Base-by-base conservation (phyloP, 2,329 filamentous ascomycete species). In the Pyrenophora graminea region DNA sequence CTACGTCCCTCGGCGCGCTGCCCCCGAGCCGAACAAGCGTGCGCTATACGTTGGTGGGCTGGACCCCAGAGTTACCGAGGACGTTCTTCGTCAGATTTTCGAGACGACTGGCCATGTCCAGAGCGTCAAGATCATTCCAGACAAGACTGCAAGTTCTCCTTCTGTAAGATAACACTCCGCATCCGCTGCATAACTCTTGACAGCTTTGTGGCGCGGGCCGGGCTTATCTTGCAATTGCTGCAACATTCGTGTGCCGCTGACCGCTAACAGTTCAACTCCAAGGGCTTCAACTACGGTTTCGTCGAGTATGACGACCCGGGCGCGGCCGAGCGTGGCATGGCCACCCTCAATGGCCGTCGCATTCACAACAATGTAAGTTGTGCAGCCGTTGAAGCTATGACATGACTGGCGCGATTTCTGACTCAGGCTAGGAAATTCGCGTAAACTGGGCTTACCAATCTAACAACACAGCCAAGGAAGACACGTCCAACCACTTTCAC, bases 361-460 rank as follows among this genome's bases (percentile, higher is more conserved):
- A 92, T 99, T 59, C 93, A 99, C 74, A 92, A 97, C 77, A 90
- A 90, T 72, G 92, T 96, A 86, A 75, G 87, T 74, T 6, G 23
- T 25, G 33, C 42, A 18, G 43, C 43, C 36, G 50, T n/a, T 18
- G 10, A 17, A 12, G 12, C n/a, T 30, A 18, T 33, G 32, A 13
- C 45, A 7, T 52, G 37, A 15, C 53, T 55, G 58, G 57, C 43
- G 32, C 15, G 21, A 23, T 9, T 39, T 50, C 68, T 74, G 46
- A 74, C 62, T 45, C 8, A 32, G 17, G 45, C 71, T 18, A 96
- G 91, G 94, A 99, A 82, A 99, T 99, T 58, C 90, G 92, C 48
- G 94, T 99, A 68, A 99, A 99, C 80, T 99, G 94, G 94, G 94
- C 94, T 18, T 99, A 99, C 69, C 94, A 99, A 79, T 94, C 93